Conservation (phyloP, 176 grass and related monocot species). For the Oryza coarctata region DNA sequence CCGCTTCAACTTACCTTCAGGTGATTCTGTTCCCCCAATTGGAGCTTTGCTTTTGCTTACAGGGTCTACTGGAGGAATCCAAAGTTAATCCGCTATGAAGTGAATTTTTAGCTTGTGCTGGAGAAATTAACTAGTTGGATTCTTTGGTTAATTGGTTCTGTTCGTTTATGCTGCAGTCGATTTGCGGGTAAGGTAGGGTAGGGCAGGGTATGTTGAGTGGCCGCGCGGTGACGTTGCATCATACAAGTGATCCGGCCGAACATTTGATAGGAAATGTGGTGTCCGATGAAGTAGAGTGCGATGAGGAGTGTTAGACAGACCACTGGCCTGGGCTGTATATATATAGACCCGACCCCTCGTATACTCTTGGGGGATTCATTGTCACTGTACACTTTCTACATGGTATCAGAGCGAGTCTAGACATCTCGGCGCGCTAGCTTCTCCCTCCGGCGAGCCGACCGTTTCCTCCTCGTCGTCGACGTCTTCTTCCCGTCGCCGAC, state of each 20-base stretch:
- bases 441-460: no score
- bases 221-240: conserved; percentile 47
- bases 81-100: not conserved
- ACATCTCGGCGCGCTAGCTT: no score
- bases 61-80: not conserved
- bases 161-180: not conserved
- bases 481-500: no score
- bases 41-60: not conserved
- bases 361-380: no score
- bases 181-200: not conserved
- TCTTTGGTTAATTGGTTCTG: not conserved
- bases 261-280: conserved; percentile 45
- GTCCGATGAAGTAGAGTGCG: conserved; percentile 15
- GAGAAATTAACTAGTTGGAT: not conserved
- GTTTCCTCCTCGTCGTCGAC: no score
- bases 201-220: conserved; percentile 55
- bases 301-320: no score
- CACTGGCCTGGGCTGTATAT: no score
- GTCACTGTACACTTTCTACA: no score
- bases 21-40: not conserved
- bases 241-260: conserved; percentile 47
- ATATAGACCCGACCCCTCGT: no score
- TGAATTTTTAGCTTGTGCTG: not conserved
- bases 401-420: no score
- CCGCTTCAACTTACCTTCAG: not conserved